These are phyloP conservation scores for Triglochin maritima DNA, from an alignment of 106 monocot species.

Conservation along the genomic window DNA sequence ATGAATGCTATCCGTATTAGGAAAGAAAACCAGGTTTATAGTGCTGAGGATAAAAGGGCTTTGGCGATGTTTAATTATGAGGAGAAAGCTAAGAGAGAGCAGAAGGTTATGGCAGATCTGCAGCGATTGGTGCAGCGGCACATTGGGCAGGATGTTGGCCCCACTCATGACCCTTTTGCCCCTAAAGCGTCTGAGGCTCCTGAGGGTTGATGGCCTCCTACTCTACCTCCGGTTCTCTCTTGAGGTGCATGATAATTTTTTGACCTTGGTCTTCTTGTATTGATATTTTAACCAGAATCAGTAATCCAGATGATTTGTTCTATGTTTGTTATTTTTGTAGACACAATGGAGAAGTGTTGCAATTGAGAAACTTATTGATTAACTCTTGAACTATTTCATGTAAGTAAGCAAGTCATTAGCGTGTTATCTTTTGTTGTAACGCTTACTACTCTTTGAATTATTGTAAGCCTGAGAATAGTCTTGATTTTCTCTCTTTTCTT, in stretches of 20 bases:
- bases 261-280: background rate
- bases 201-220: slow-evolving; percentile 26
- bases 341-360: no score
- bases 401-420: no score
- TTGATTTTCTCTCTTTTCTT: no score
- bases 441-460: no score
- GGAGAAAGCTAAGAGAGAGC: slow-evolving; percentile 93
- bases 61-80: slow-evolving; percentile 99
- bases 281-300: no score
- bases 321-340: no score
- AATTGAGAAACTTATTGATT: no score
- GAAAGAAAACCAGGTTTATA: slow-evolving; percentile 98
- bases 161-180: slow-evolving; percentile 79
- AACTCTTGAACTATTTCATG: no score
- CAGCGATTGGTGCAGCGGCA: slow-evolving; percentile 87
- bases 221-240: background rate
- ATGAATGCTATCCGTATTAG: slow-evolving; percentile 99
- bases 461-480: no score
- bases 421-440: no score
- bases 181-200: slow-evolving; percentile 30
- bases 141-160: slow-evolving; percentile 77
- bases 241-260: background rate
- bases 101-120: slow-evolving; percentile 93
- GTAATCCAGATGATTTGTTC: no score
- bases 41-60: slow-evolving; percentile 94